phyloP scores from a whole-genome alignment of 2,329 filamentous ascomycete genomes.

The Zymoseptoria ardabiliae region DNA sequence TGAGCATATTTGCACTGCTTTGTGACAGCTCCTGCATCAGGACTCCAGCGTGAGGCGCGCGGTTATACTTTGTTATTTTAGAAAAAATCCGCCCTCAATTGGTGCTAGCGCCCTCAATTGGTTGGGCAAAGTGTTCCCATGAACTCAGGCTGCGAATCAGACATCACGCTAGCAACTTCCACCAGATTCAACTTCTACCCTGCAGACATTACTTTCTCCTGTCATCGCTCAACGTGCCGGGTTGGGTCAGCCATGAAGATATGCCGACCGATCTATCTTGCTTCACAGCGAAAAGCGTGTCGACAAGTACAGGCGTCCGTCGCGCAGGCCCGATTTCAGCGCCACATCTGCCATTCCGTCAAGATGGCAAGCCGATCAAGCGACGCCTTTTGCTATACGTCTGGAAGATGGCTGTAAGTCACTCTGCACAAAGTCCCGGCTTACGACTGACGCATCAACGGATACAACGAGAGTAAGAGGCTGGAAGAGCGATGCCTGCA shows the following conservation, averaged over 20 bases:
- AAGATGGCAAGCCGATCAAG: background rate
- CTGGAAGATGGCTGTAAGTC: conserved; percentile 16
- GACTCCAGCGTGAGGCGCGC: too few relatives aligned
- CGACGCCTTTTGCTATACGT: conserved; percentile 13
- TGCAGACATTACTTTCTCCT: too few relatives aligned
- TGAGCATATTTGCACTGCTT: too few relatives aligned
- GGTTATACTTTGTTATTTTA: too few relatives aligned
- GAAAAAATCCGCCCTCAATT: too few relatives aligned
- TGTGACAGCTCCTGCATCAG: too few relatives aligned
- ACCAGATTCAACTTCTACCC: too few relatives aligned
- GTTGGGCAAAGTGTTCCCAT: too few relatives aligned
- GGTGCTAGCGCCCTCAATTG: too few relatives aligned
- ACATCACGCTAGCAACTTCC: too few relatives aligned
- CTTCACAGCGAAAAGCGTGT: background rate
- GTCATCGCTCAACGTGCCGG: background rate
- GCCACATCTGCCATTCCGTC: background rate
- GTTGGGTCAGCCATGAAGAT: background rate
- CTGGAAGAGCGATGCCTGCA: conserved; percentile 9
- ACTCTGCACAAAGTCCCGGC: background rate
- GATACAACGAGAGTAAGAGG: conserved; percentile 15
- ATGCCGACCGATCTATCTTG: background rate
- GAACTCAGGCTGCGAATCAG: too few relatives aligned
- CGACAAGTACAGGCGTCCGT: background rate
- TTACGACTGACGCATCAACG: background rate
- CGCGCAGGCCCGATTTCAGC: background rate